Conservation (phyloP, 1,284 basidiomycete genomes). For the Ustilago trichophora region DNA sequence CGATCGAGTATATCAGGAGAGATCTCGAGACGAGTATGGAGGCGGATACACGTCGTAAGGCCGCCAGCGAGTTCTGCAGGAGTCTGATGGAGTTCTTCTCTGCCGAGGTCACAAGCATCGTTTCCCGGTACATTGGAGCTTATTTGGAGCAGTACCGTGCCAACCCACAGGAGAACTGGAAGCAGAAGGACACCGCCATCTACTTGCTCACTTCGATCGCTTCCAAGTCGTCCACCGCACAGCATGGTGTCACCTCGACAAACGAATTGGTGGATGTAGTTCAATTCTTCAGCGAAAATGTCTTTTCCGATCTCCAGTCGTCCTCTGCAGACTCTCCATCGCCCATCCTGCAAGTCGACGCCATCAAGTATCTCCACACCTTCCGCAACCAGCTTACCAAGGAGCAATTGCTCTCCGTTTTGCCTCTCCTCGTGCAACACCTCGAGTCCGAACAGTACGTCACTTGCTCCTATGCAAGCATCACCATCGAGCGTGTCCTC, state of each 20-base stretch:
- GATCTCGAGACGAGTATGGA: conserved; percentile 76
- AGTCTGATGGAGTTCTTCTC: conserved; percentile 85
- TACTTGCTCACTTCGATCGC: conserved; percentile 92
- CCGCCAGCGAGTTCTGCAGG: conserved; percentile 90
- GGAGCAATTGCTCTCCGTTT: conserved; percentile 87
- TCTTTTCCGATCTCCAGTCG: conserved; percentile 86
- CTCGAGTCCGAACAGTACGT: conserved; percentile 70
- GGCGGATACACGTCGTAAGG: conserved; percentile 82
- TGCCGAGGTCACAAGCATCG: conserved; percentile 82
- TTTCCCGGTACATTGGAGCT: conserved; percentile 80
- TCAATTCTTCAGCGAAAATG: conserved; percentile 91
- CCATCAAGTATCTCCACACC: conserved; percentile 76
- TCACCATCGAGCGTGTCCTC: conserved; percentile 70
- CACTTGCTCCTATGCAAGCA: conserved; percentile 68
- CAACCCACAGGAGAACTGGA: conserved; percentile 81
- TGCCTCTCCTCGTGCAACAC: conserved; percentile 87
- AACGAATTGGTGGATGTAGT: conserved; percentile 93
- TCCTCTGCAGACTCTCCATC: conserved; percentile 68
- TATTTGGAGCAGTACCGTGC: conserved; percentile 75
- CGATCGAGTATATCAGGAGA: conserved; percentile 90
- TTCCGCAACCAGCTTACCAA: conserved; percentile 95
- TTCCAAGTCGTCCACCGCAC: conserved; percentile 80
- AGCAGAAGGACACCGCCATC: conserved; percentile 93
- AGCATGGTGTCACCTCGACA: conserved; percentile 83
- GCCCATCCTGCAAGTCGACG: conserved; percentile 92